Evolutionary conservation across 257 asterid genomes (phyloP).

Genomic region (Solanum tarapatanum): DNA sequence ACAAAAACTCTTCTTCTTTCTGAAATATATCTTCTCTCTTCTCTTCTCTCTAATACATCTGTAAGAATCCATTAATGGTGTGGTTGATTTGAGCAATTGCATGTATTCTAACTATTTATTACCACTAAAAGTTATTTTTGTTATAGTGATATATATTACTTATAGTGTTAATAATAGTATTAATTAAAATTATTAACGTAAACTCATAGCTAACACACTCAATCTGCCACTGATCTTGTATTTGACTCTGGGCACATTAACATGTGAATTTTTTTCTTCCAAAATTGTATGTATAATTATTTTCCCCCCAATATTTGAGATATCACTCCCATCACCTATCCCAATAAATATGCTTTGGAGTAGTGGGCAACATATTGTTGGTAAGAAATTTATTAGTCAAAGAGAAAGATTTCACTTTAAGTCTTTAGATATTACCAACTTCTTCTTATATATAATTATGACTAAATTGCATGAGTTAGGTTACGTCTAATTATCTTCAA

Average conservation of each 20-base stretch:
- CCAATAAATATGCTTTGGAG: neutral
- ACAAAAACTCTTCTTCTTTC: too few relatives aligned
- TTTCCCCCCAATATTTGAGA: neutral
- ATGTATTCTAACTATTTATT: too few relatives aligned
- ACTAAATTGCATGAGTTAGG: slow-evolving; percentile 6
- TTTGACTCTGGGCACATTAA: neutral
- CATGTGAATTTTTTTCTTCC: neutral
- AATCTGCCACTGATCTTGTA: neutral
- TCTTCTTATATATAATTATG: neutral
- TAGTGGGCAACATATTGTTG: neutral
- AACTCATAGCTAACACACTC: neutral
- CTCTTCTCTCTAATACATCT: too few relatives aligned
- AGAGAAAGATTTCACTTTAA: slow-evolving; percentile 2
- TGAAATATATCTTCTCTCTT: too few relatives aligned
- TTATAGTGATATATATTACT: too few relatives aligned
- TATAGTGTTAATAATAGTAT: too few relatives aligned
- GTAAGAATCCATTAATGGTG: too few relatives aligned
- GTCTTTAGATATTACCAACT: slow-evolving; percentile 6
- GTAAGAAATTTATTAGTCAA: slow-evolving; percentile 5
- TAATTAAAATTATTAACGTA: neutral
- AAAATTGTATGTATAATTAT: neutral
- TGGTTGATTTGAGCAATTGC: too few relatives aligned
- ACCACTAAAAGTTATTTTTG: too few relatives aligned
- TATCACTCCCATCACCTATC: neutral
- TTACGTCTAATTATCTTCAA: neutral